Percentiles rank a stretch among this genome's conserved stretches.
Evolutionary conservation across 495 filamentous ascomycete species (phyloP).

Genomic region (Aspergillus nidulans): DNA sequence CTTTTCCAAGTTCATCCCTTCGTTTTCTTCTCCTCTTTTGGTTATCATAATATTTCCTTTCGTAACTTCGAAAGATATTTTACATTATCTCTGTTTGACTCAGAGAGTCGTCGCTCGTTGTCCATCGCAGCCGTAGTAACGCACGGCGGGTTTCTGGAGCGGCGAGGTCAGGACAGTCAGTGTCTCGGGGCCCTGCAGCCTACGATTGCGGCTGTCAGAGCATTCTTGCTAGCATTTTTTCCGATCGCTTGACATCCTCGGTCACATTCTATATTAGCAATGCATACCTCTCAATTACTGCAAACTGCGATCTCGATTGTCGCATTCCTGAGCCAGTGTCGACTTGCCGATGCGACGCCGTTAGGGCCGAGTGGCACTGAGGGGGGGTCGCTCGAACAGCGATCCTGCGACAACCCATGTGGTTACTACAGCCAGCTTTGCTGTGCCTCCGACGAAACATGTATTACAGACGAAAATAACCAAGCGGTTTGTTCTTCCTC

Average conservation of each 20-base stretch:
- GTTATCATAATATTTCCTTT: background rate
- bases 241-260: background rate
- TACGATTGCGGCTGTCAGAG: constrained; percentile 6
- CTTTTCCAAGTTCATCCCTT: constrained; percentile 1
- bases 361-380: constrained; percentile 14
- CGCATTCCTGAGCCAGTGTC: constrained; percentile 20
- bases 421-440: constrained; percentile 65
- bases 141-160: background rate
- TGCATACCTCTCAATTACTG: constrained; percentile 28
- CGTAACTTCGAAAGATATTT: background rate
- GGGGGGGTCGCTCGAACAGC: constrained; percentile 32
- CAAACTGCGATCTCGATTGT: constrained; percentile 27
- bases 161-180: background rate
- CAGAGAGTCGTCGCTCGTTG: background rate
- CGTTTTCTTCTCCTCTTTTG: background rate
- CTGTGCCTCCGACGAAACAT: constrained; percentile 56
- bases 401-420: constrained; percentile 59
- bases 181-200: constrained; percentile 7
- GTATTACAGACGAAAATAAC: constrained; percentile 55
- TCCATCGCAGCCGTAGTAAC: constrained; percentile 1
- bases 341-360: constrained; percentile 36
- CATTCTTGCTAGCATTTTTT: background rate
- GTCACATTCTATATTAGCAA: constrained; percentile 13
- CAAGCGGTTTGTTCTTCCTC: constrained; percentile 48
- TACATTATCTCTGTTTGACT: constrained; percentile 6